phyloP scores from a whole-genome alignment of 768 basidiomycete species.

The Boletales sp. region DNA sequence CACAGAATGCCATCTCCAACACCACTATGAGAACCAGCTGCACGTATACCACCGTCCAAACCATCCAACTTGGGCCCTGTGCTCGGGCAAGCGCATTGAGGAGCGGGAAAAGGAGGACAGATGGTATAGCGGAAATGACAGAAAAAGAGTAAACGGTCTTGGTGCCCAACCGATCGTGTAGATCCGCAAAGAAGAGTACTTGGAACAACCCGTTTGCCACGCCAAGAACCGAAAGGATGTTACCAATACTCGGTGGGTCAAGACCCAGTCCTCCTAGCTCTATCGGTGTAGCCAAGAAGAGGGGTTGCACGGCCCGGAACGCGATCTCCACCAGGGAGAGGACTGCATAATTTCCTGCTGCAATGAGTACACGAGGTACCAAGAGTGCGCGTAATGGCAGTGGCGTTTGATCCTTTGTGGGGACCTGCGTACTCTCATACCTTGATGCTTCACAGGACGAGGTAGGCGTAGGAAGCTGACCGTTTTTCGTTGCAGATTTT shows the following conservation, averaged over 20 bases:
- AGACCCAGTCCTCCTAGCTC: slow-evolving; percentile 68
- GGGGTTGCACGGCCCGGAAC: slow-evolving; percentile 61
- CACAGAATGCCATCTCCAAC: slow-evolving; percentile 56
- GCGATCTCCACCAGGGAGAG: slow-evolving; percentile 67
- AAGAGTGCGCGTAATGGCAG: slow-evolving; percentile 53
- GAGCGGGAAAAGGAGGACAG: slow-evolving; percentile 58
- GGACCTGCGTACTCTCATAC: not conserved
- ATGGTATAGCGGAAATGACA: slow-evolving; percentile 46
- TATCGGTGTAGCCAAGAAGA: slow-evolving; percentile 70
- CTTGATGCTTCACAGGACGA: not conserved
- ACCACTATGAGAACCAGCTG: slow-evolving; percentile 48
- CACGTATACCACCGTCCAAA: slow-evolving; percentile 48
- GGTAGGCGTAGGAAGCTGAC: too few relatives aligned
- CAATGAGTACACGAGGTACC: slow-evolving; percentile 52
- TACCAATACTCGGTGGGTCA: slow-evolving; percentile 62
- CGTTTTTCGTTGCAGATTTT: not conserved
- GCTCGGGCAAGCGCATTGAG: slow-evolving; percentile 52
- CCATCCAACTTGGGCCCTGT: slow-evolving; percentile 41
- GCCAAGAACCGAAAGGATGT: slow-evolving; percentile 59
- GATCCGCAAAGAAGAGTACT: slow-evolving; percentile 60
- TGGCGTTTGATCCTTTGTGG: slow-evolving; percentile 12
- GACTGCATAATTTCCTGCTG: slow-evolving; percentile 63
- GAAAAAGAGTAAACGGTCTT: slow-evolving; percentile 56
- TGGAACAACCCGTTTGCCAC: slow-evolving; percentile 64
- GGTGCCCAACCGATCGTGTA: slow-evolving; percentile 62